Evolutionary conservation across 495 filamentous ascomycete genomes (phyloP).

Genomic region (Astrothelium subdiscretum): DNA sequence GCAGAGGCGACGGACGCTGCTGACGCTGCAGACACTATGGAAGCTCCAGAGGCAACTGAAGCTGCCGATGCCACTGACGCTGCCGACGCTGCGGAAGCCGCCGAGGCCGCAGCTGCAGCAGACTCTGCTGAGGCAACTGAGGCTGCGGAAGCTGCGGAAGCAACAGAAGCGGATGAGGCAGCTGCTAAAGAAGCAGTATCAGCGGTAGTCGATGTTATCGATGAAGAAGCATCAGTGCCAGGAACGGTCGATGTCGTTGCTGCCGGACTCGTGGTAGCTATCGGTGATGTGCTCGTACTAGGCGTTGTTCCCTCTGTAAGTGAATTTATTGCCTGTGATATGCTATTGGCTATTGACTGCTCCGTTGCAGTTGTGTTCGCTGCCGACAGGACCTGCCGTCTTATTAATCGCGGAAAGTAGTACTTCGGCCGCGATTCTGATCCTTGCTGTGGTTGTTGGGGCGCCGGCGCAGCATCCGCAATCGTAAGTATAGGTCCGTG

Average conservation of each 20-base stretch:
- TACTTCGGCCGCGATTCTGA: constrained; percentile 29
- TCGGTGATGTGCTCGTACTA: constrained; percentile 1
- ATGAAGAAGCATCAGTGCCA: background rate
- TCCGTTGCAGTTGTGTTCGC: constrained; percentile 19
- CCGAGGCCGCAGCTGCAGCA: background rate
- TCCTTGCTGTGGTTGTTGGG: constrained; percentile 24
- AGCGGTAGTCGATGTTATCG: background rate
- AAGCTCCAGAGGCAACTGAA: background rate
- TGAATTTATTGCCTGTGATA: constrained; percentile 10
- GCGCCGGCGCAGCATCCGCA: constrained; percentile 31
- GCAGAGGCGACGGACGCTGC: background rate
- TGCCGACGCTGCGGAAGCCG: background rate
- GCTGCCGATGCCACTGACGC: background rate
- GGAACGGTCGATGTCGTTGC: no score
- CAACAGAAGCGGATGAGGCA: background rate
- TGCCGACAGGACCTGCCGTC: constrained; percentile 28
- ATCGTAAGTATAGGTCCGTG: constrained; percentile 24
- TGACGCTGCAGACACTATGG: background rate
- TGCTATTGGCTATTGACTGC: constrained; percentile 17
- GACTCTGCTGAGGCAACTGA: background rate
- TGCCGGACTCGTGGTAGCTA: background rate
- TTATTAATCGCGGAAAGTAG: constrained; percentile 37
- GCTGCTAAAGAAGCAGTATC: background rate
- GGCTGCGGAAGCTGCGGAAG: background rate
- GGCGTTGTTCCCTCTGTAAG: constrained; percentile 7